Conservation (phyloP, 2,329 filamentous ascomycete genomes). For the Aspergillus luchuensis region DNA sequence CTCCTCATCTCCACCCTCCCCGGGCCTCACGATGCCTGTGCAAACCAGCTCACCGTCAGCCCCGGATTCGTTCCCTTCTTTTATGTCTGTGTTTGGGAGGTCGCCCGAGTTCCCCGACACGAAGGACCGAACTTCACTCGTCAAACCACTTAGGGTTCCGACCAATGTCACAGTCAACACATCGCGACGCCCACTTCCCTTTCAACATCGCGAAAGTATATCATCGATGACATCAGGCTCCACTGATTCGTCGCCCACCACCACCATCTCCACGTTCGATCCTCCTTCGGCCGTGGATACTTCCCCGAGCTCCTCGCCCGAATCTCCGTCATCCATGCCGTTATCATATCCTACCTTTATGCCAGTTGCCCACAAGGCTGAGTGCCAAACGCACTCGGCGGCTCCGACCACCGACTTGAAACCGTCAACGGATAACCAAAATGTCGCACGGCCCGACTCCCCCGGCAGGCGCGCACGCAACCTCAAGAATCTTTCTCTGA, state of each 20-base stretch:
- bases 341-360: slow-evolving; percentile 48
- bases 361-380: slow-evolving; percentile 30
- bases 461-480: slow-evolving; percentile 55
- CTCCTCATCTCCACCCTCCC: slow-evolving; percentile 20
- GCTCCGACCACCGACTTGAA: slow-evolving; percentile 32
- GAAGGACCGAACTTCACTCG: slow-evolving; percentile 29
- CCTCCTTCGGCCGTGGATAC: slow-evolving; percentile 87
- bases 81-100: slow-evolving; percentile 55
- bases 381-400: slow-evolving; percentile 28
- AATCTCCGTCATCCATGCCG: slow-evolving; percentile 78
- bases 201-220: slow-evolving; percentile 47
- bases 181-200: slow-evolving; percentile 30
- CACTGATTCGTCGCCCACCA: slow-evolving; percentile 91
- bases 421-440: slow-evolving; percentile 25
- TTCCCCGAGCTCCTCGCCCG: slow-evolving; percentile 87
- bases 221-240: slow-evolving; percentile 67
- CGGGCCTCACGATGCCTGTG: slow-evolving; percentile 39
- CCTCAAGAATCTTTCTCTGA: slow-evolving; percentile 65
- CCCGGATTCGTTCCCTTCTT: slow-evolving; percentile 53
- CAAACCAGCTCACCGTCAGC: slow-evolving; percentile 44
- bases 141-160: slow-evolving; percentile 31
- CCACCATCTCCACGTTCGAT: slow-evolving; percentile 88
- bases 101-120: slow-evolving; percentile 28
- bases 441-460: slow-evolving; percentile 44
- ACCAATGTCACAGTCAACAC: slow-evolving; percentile 32